Evolutionary conservation across 352 stramenopile genomes (phyloP), one percentile per base, ranked within the genome.

Genomic region (Globisporangium mamillatum): DNA sequence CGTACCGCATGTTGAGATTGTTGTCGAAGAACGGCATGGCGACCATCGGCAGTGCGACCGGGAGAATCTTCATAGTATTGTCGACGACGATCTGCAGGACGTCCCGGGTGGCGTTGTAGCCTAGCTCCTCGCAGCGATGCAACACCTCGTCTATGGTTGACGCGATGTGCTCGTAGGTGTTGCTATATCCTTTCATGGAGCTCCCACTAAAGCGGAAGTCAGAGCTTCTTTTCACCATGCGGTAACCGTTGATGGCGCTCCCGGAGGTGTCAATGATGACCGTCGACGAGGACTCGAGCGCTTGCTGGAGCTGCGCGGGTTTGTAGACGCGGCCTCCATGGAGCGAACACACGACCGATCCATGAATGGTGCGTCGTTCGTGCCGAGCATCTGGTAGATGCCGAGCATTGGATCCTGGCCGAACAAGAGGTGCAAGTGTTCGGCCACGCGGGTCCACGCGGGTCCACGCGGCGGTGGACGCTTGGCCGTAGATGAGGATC

Each of bases 291-390:
- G 14, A 48, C 16, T 48, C 41, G 41, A n/a, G 41, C 6, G 41
- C 14, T 8, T 48, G 14, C 20, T 48, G 14, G 41, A 48, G 41
- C 14, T 48, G 38, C 12, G 20, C 38, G 24, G 80, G 75, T 6
- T 72, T 62, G 65, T 75, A 86, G 0, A 50, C 55, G 6, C 53
- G 59, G 0, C 27, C 27, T 2, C 71, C 72, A 16, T 74, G 58
- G 1, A 64, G 57, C 2, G 79, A 59, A 41, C 77, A 88, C 9
- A 60, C 3, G 65, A 72, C 3, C 74, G 75, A 60, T 88, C 80
- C 1, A 66, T 57, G 55, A 79, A 86, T 1, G 73, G 76, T 46
- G 77, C 66, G 34, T 88, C 80, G 52, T 83, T 88, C 0, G 36
- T 56, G 0, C 78, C 75, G 1, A 60, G 9, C 27, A 84, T 65